phyloP scores from a whole-genome alignment of 768 basidiomycete species.

The Mycena amicta region DNA sequence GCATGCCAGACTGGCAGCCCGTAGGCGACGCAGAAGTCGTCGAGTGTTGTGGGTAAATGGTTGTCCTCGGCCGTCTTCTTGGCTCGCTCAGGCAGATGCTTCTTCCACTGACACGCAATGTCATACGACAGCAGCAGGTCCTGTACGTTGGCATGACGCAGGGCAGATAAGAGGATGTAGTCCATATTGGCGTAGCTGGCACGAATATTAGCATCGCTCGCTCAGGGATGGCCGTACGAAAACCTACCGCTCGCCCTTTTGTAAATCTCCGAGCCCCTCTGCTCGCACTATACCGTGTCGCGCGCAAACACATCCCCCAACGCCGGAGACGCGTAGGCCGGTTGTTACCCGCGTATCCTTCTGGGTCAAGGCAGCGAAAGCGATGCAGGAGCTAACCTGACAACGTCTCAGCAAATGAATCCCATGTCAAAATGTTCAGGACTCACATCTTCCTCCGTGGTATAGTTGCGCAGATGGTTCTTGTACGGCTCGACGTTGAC shows the following conservation, averaged over 20 bases:
- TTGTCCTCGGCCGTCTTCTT: background rate
- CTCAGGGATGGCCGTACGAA: background rate
- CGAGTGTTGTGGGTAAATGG: background rate
- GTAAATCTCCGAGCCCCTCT: slow-evolving; percentile 29
- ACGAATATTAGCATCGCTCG: background rate
- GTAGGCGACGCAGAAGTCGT: background rate
- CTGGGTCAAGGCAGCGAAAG: slow-evolving; percentile 6
- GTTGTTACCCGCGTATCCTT: slow-evolving; percentile 15
- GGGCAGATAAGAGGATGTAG: slow-evolving; percentile 16
- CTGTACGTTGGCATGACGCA: background rate
- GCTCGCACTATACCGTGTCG: slow-evolving; percentile 29
- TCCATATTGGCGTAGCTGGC: slow-evolving; percentile 23
- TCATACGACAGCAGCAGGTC: slow-evolving; percentile 18
- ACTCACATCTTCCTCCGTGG: background rate
- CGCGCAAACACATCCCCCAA: slow-evolving; percentile 14
- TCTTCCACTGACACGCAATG: slow-evolving; percentile 25
- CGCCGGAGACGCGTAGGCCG: slow-evolving; percentile 11
- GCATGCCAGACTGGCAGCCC: slow-evolving; percentile 15
- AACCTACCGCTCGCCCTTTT: slow-evolving; percentile 16
- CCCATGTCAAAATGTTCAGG: background rate
- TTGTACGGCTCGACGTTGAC: slow-evolving; percentile 7
- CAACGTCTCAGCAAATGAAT: background rate
- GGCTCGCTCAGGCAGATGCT: slow-evolving; percentile 1
- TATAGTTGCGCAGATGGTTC: background rate
- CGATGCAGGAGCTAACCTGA: slow-evolving; percentile 10